phyloP scores from a whole-genome alignment of 768 basidiomycete species.

The Trametes sanguinea region DNA sequence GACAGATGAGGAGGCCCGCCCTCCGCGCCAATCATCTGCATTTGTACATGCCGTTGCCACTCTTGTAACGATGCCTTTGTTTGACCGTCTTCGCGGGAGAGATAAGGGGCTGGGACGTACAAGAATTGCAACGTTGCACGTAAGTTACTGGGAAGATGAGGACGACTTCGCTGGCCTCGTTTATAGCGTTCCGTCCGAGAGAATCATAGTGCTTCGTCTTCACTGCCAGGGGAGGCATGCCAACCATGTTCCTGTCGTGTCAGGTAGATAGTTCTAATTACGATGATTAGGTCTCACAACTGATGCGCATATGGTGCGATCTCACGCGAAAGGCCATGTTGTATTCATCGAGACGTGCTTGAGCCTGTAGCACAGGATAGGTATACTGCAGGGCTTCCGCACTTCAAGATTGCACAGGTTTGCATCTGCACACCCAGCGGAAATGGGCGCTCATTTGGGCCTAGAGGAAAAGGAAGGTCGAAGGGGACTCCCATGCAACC shows the following conservation, averaged over 20 bases:
- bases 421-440: too few relatives aligned
- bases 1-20: background rate
- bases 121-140: background rate
- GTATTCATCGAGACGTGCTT: too few relatives aligned
- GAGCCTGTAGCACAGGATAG: too few relatives aligned
- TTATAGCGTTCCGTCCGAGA: background rate
- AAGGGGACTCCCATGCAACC: background rate
- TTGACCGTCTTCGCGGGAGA: background rate
- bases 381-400: too few relatives aligned
- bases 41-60: background rate
- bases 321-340: too few relatives aligned
- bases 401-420: too few relatives aligned
- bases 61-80: background rate
- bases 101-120: conserved; percentile 6
- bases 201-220: background rate
- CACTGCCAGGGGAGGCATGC: background rate
- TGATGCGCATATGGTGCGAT: too few relatives aligned
- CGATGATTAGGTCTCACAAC: background rate
- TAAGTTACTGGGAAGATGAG: background rate
- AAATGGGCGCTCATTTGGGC: too few relatives aligned
- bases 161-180: background rate
- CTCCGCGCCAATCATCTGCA: background rate
- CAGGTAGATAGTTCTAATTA: background rate
- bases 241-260: background rate
- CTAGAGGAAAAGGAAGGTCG: background rate